Evolutionary conservation across 2,329 filamentous ascomycete species (phyloP), one percentile per base, ranked within the genome.

Genomic region (Emericellopsis cladophorae): DNA sequence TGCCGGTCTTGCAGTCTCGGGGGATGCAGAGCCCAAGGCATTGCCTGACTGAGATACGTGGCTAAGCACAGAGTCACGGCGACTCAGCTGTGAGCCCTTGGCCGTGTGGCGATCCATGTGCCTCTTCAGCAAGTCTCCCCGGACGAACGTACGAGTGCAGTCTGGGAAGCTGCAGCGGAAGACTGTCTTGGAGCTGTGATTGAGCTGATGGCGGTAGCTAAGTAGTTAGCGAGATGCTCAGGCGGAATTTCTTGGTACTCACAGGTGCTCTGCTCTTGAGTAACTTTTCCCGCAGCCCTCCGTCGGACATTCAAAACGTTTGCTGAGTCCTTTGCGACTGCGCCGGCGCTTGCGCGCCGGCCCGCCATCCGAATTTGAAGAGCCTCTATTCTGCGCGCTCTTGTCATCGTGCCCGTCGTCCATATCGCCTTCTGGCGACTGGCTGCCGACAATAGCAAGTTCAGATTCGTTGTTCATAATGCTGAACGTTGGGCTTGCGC

Each of bases 241-340:
- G 26, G 26, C 32, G 24, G 9, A 36, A 31, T 7, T 24, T 26
- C 43, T 12, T 24, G 35, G 35, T 31, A 43, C 72, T 71, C 76
- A 95, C 66, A 98, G 68, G 67, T 98, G 92, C 63, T 96, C 92
- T 8, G 92, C 90, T 56, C 92, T 77, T 22, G 90, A 95, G 59
- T 98, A 98, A 57, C 83, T 93, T 69, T 95, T 98, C 33, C 87
- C 89, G 54, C 92, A 98, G 32, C 83, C 86, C 48, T 85, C 80
- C 44, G 87, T 78, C 5, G 83, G 81, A 56, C 92, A 98, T 53
- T 84, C 81, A 48, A 88, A 90, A 54, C 80, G 79, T 64, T 88
- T 89, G 58, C 88, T 84, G 33, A 86, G 64, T 4, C 81, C 82
- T 58, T 88, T 88, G 48, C 84, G 76, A 61, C 83, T 88, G 42